Conservation (phyloP, 164 flowering plant species). For the Berberis vulgaris region DNA sequence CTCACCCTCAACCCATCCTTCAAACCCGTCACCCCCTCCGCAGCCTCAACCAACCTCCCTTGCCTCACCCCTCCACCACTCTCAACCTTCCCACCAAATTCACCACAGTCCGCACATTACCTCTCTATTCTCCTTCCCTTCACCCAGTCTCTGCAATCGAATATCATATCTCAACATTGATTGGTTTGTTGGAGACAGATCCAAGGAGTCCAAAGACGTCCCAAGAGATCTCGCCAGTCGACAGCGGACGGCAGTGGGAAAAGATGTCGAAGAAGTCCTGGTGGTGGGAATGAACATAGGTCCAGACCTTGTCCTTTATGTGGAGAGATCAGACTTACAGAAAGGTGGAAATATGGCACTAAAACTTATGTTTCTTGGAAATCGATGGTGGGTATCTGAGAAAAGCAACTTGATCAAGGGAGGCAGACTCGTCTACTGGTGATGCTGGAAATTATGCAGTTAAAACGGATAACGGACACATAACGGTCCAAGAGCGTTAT, state of each 20-base stretch:
- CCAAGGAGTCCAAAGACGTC: conserved; percentile 27
- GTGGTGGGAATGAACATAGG: conserved; percentile 59
- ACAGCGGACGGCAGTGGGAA: conserved; percentile 38
- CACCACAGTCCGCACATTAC: conserved; percentile 36
- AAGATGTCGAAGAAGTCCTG: conserved; percentile 56
- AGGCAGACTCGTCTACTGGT: too few species aligned
- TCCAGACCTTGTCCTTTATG: conserved; percentile 57
- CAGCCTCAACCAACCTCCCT: conserved; percentile 54
- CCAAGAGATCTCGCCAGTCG: conserved; percentile 25
- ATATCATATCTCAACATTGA: conserved; percentile 36
- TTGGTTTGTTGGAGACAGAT: conserved; percentile 35
- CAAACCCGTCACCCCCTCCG: conserved; percentile 49
- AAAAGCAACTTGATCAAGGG: too few species aligned
- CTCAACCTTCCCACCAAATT: conserved; percentile 37
- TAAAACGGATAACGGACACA: too few species aligned
- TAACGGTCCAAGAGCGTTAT: too few species aligned
- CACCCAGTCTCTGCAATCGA: conserved; percentile 26
- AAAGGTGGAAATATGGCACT: conserved; percentile 95
- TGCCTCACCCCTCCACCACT: conserved; percentile 27
- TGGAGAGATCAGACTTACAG: conserved; percentile 63
- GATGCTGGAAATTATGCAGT: too few species aligned
- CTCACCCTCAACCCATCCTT: conserved; percentile 37
- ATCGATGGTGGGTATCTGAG: too few species aligned
- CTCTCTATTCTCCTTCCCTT: conserved; percentile 36
- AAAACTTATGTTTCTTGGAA: conserved; percentile 44